Evolutionary conservation across 192 early-diverging fungal species (phyloP), one percentile per base, ranked within the genome.

Genomic region (Radiomyces spectabilis): DNA sequence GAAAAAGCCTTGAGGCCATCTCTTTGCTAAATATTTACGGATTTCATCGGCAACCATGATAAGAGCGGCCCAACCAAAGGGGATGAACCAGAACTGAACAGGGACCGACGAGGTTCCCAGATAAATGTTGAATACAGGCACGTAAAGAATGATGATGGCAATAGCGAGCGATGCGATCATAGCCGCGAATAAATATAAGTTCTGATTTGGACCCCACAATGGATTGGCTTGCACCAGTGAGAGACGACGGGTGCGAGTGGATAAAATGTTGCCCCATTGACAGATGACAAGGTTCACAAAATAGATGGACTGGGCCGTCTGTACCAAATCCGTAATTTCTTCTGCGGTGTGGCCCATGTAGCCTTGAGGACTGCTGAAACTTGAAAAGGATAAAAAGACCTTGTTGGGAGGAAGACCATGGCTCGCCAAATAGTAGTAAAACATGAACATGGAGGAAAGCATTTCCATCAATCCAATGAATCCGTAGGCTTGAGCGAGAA

Each of bases 401-500:
- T 65, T 57, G 34, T 21, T 47, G 9, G 55, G 55, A 19, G 62
- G 62, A 25, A 65, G 41, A 31, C 70, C 80, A 48, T 80, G 72
- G 41, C 68, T 29, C 21, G 68, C 72, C 46, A 87, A 67, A 65
- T 84, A 92, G 26, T 81, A 51, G 53, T 85, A 90, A 62, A 81
- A 89, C 72, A 88, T 85, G 21, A 73, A 69, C 52, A 82, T 75
- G 35, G 84, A 85, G 29, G 75, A 79, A 15, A 85, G 25, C 30
- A 74, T 72, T 76, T 86, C 75, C 47, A 85, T 72, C 12, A 81
- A 42, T 6, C 92, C 90, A 55, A 91, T 79, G 52, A 91, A 89
- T 3, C 81, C 65, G 71, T 93, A 95, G 8, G 86, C 81, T 30
- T 92, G 87, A 1, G 71, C 18, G 51, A 90, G 79, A 27, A 91